Base-by-base conservation (phyloP, 108 stramenopile species). In the Skeletonema grethae region DNA sequence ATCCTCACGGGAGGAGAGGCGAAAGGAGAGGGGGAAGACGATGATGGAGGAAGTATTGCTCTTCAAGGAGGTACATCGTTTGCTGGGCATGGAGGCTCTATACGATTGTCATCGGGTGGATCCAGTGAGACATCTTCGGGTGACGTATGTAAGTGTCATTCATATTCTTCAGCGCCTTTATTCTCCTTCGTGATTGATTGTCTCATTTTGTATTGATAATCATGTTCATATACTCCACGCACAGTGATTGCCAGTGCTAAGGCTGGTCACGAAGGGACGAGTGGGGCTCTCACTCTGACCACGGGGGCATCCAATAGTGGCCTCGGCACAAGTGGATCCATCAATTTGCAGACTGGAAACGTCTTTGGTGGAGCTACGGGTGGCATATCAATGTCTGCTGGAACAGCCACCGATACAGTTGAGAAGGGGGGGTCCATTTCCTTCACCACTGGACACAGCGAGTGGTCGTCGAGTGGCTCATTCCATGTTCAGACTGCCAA, bases 1-100 rank as follows among this genome's bases (percentile, higher is more conserved):
- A 12, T 43, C 12, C 61, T 89, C 18, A 35, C 30, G 16, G 88
- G 85, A 32, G 88, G 88, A 8, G 67, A 83, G 55, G 86, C 86
- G 5, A 61, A 62, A 24, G 88, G 88, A 18, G 59, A 63, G 35
- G 32, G 67, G 7, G 50, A 48, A 3, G 58, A 34, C 41, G 84
- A 89, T 68, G 59, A 86, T 46, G 90, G 90, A 10, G 89, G 77
- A 25, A 22, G n/a, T 29, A 56, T 78, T 11, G 46, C 28, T n/a
- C 29, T 78, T 12, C 24, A 38, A 28, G 77, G 77, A 20, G 77
- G 77, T 24, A 63, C 64, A n/a, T 32, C 77, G 4, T 28, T 57
- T 34, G 7, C 56, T 9, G 77, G 77, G 28, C 60, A 72, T 53
- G 71, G 77, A 35, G 77, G 77, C 3, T 78, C 71, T 1, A 7